phyloP scores from a whole-genome alignment of 2,329 filamentous ascomycete species.

The Colletotrichum shisoi region DNA sequence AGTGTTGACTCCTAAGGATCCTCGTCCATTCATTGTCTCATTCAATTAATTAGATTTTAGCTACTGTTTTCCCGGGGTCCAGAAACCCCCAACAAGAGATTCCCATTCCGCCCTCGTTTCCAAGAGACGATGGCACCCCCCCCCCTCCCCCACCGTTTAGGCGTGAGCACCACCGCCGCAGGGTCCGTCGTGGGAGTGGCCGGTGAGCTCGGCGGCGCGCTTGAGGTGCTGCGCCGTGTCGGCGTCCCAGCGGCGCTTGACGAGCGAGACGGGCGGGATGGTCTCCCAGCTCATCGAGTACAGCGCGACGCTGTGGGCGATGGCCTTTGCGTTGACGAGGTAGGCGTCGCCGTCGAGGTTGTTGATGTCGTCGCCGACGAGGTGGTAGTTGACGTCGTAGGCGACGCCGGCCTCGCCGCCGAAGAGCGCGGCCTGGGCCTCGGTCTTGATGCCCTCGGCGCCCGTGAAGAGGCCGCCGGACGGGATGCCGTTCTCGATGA shows the following conservation, averaged over 20 bases:
- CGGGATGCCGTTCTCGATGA: slow-evolving; percentile 71
- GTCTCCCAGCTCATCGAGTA: slow-evolving; percentile 52
- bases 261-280: slow-evolving; percentile 45
- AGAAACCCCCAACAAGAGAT: not conserved
- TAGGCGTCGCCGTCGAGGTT: slow-evolving; percentile 55
- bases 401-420: slow-evolving; percentile 66
- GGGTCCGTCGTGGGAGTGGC: slow-evolving; percentile 45
- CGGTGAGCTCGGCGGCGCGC: slow-evolving; percentile 40
- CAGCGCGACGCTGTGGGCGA: slow-evolving; percentile 53
- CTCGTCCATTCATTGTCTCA: not conserved
- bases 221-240: slow-evolving; percentile 46
- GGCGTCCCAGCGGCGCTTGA: slow-evolving; percentile 45
- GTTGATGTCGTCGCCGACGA: slow-evolving; percentile 53
- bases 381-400: slow-evolving; percentile 58
- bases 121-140: not conserved
- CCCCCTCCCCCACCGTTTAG: not conserved
- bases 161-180: slow-evolving; percentile 43
- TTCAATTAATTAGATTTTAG: not conserved
- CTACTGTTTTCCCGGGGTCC: not conserved
- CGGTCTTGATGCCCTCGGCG: slow-evolving; percentile 70
- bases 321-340: slow-evolving; percentile 55
- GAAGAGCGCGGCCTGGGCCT: slow-evolving; percentile 65
- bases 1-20: not conserved
- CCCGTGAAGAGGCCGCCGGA: slow-evolving; percentile 74
- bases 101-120: too few relatives aligned